phyloP scores from a whole-genome alignment of 495 filamentous ascomycete genomes.

The Penicillium coffeae region DNA sequence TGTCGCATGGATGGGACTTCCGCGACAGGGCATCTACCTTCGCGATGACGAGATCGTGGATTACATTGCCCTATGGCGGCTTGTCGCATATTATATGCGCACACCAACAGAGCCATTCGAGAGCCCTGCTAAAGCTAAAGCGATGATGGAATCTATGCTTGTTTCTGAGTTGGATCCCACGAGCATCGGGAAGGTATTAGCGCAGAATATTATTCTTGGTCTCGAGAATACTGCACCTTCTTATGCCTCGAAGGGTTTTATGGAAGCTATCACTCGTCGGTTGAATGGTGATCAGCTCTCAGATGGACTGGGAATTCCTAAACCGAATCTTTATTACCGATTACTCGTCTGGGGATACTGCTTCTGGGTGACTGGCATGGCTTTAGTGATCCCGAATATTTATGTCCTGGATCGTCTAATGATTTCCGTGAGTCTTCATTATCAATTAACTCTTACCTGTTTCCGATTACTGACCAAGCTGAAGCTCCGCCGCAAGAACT shows the following conservation, averaged over 20 bases:
- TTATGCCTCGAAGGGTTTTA: conserved; percentile 57
- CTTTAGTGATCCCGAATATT: conserved; percentile 54
- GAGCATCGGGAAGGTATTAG: conserved; percentile 55
- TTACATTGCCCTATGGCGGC: conserved; percentile 73
- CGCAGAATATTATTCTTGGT: conserved; percentile 69
- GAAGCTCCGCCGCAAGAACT: conserved; percentile 49
- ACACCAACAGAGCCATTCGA: conserved; percentile 57
- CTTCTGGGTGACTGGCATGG: conserved; percentile 54
- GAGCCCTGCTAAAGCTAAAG: conserved; percentile 49
- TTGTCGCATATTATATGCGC: conserved; percentile 68
- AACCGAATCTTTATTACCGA: conserved; percentile 53
- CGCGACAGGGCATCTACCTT: conserved; percentile 67
- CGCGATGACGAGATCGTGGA: conserved; percentile 59
- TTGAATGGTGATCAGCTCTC: conserved; percentile 62
- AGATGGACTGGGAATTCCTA: conserved; percentile 56
- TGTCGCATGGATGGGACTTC: conserved; percentile 64
- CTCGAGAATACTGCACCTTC: conserved; percentile 60
- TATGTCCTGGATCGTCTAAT: conserved; percentile 54
- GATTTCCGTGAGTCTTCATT: conserved; percentile 43
- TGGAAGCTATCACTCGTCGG: conserved; percentile 63
- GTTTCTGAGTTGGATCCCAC: conserved; percentile 62
- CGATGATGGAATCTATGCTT: conserved; percentile 62
- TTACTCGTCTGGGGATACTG: conserved; percentile 64
- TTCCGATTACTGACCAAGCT: too few species aligned
- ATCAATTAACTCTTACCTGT: too few species aligned